Evolutionary conservation across 129 eudicot species (phyloP).

Genomic region (Flaveria bidentis): DNA sequence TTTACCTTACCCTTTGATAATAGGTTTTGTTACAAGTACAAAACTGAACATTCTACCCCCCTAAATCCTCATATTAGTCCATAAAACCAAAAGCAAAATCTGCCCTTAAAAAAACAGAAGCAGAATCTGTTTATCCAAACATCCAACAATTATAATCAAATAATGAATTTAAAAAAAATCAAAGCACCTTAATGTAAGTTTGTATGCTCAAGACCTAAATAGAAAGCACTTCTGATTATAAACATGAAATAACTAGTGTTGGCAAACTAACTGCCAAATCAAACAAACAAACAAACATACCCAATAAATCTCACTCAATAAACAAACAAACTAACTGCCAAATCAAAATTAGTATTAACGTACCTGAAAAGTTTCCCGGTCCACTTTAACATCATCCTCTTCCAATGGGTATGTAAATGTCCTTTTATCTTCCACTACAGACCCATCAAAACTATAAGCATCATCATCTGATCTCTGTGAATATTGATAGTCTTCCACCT

Average conservation of each 20-base stretch:
- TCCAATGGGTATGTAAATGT: slow-evolving; percentile 39
- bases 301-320: no score
- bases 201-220: neutral
- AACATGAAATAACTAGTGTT: neutral
- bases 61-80: neutral
- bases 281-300: no score
- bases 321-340: slow-evolving; percentile 2
- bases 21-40: neutral
- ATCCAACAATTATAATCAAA: neutral
- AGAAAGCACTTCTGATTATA: neutral
- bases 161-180: neutral
- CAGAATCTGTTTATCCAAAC: neutral
- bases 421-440: slow-evolving; percentile 52
- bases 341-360: slow-evolving; percentile 27
- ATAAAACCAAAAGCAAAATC: neutral
- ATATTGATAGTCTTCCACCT: slow-evolving; percentile 39
- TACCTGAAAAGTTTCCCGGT: slow-evolving; percentile 35
- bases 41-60: neutral
- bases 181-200: neutral
- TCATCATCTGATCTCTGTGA: slow-evolving; percentile 46
- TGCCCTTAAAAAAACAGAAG: neutral
- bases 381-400: slow-evolving; percentile 35
- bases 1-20: neutral
- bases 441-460: slow-evolving; percentile 44
- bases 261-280: slow-evolving; percentile 1